phyloP scores from a whole-genome alignment of 2,329 filamentous ascomycete species.

The Fusarium nelsonii region DNA sequence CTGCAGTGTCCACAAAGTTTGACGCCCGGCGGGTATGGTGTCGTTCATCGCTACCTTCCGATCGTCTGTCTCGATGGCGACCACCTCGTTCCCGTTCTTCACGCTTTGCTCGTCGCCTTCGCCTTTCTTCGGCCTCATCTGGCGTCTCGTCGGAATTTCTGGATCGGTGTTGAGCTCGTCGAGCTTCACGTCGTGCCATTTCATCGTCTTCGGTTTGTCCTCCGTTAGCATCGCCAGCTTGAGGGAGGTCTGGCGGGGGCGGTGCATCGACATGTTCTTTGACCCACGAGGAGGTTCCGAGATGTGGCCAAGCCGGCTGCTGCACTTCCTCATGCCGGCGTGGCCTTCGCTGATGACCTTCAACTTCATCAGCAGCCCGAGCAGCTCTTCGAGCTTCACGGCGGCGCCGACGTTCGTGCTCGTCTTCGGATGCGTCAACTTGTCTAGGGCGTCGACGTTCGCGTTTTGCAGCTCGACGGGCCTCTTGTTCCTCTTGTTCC shows the following conservation, averaged over 20 bases:
- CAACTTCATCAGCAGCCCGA: constrained; percentile 55
- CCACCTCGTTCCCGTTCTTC: constrained; percentile 54
- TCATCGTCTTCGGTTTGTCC: constrained; percentile 59
- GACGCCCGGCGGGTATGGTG: constrained; percentile 57
- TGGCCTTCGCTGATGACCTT: constrained; percentile 53
- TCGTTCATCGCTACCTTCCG: constrained; percentile 61
- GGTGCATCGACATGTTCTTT: constrained; percentile 73
- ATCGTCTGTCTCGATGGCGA: constrained; percentile 49
- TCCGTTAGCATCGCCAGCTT: constrained; percentile 51
- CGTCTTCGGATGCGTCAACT: constrained; percentile 60
- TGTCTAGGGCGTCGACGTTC: constrained; percentile 64
- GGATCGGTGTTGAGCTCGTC: constrained; percentile 60
- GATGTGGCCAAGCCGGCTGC: constrained; percentile 68
- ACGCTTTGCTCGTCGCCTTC: constrained; percentile 58
- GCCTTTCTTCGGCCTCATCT: constrained; percentile 60
- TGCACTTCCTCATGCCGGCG: constrained; percentile 52
- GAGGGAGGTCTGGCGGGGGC: constrained; percentile 63
- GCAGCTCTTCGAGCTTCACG: constrained; percentile 65
- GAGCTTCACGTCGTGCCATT: constrained; percentile 63
- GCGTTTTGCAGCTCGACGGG: constrained; percentile 59
- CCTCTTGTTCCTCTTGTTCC: constrained; percentile 61
- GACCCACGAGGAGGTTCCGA: constrained; percentile 74
- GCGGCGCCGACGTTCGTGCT: constrained; percentile 62
- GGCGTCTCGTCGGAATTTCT: constrained; percentile 58
- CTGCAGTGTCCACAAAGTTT: constrained; percentile 58